These are phyloP conservation scores for Phialophora chinensis DNA, from an alignment of 2,329 filamentous ascomycete genomes.

Conservation along the genomic window DNA sequence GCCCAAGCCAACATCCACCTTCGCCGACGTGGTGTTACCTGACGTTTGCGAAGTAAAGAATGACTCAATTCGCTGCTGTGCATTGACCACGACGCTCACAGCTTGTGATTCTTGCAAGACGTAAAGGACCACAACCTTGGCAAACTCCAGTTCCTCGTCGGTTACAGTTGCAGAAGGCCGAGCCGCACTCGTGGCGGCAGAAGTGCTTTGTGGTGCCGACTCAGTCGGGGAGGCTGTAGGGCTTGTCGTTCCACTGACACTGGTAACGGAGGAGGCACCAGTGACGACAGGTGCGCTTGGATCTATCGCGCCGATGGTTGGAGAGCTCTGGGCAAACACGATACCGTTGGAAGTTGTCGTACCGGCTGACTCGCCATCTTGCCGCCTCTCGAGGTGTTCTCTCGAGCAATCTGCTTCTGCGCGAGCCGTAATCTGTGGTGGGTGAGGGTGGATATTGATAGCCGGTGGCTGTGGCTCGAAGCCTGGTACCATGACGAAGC, in stretches of 20 bases:
- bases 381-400: slow-evolving; percentile 30
- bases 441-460: slow-evolving; percentile 21
- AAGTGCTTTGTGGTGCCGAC: slow-evolving; percentile 32
- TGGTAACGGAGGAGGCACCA: slow-evolving; percentile 23
- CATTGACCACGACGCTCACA: slow-evolving; percentile 41
- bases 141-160: slow-evolving; percentile 28
- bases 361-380: slow-evolving; percentile 21
- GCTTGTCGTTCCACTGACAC: slow-evolving; percentile 29
- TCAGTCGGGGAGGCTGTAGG: slow-evolving; percentile 42
- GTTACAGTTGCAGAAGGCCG: slow-evolving; percentile 35
- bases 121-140: slow-evolving; percentile 38
- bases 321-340: slow-evolving; percentile 43
- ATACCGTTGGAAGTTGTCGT: slow-evolving; percentile 46
- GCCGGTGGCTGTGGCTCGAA: slow-evolving; percentile 26
- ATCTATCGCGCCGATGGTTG: slow-evolving; percentile 20
- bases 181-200: slow-evolving; percentile 25
- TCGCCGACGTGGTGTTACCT: slow-evolving; percentile 35
- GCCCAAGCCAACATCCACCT: slow-evolving; percentile 41
- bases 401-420: slow-evolving; percentile 21
- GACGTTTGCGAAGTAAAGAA: slow-evolving; percentile 43
- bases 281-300: slow-evolving; percentile 21
- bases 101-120: slow-evolving; percentile 42
- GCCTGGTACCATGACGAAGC: slow-evolving; percentile 37
- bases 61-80: slow-evolving; percentile 37
- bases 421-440: slow-evolving; percentile 20